These are phyloP conservation scores for Fusarium sp. DNA, from an alignment of 2,329 filamentous ascomycete species.

Conservation along the genomic window DNA sequence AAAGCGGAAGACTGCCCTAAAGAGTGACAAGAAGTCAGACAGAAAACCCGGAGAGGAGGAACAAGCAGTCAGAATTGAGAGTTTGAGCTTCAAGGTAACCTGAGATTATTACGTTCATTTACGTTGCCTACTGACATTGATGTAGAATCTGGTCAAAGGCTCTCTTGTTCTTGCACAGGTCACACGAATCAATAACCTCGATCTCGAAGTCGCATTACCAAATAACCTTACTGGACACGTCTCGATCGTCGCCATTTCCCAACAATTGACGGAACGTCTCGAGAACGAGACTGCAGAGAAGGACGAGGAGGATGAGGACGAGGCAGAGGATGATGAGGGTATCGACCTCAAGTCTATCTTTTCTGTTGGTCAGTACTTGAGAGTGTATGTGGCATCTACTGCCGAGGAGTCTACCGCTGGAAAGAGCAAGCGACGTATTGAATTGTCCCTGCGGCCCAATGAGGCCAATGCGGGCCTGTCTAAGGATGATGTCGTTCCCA, in stretches of 20 bases:
- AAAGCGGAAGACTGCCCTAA: constrained; percentile 64
- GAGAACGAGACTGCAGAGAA: constrained; percentile 68
- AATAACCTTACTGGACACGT: constrained; percentile 94
- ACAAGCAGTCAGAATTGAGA: constrained; percentile 77
- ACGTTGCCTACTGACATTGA: constrained; percentile 36
- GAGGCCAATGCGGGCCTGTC: constrained; percentile 80
- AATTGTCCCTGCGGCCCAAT: constrained; percentile 83
- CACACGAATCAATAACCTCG: constrained; percentile 79
- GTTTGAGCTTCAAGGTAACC: constrained; percentile 85
- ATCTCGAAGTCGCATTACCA: constrained; percentile 83
- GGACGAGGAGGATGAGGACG: constrained; percentile 65
- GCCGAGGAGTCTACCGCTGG: constrained; percentile 68
- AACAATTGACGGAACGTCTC: constrained; percentile 78
- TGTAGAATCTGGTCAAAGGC: constrained; percentile 81
- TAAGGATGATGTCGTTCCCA: constrained; percentile 76
- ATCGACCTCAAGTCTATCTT: constrained; percentile 82
- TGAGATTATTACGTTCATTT: neutral
- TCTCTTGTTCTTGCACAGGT: constrained; percentile 90
- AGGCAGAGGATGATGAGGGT: constrained; percentile 62
- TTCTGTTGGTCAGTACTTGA: constrained; percentile 84
- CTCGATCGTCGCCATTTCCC: constrained; percentile 90
- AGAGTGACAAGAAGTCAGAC: constrained; percentile 62
- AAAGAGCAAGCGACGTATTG: constrained; percentile 82
- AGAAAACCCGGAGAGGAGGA: constrained; percentile 55
- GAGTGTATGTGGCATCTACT: constrained; percentile 84